A percentile compares a stretch with the other conserved stretches of the same genome.
phyloP scores from a whole-genome alignment of 169 alveolate genomes.

The Plasmodium ovale region DNA sequence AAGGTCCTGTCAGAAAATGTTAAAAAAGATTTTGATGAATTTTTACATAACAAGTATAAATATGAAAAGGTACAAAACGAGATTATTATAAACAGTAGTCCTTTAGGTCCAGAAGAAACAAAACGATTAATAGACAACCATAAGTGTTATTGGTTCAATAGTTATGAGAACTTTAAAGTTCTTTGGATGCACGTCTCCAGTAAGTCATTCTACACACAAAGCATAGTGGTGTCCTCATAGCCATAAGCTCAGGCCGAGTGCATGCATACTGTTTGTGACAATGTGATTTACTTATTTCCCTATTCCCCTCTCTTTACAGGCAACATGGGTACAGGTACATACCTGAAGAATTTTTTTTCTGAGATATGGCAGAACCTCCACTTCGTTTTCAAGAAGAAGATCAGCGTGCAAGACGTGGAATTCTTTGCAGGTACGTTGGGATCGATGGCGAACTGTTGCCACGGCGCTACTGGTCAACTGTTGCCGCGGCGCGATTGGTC shows the following conservation, averaged over 20 bases:
- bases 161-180: conserved; percentile 32
- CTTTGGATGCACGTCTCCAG: conserved; percentile 72
- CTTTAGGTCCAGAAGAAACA: conserved; percentile 16
- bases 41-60: conserved; percentile 8
- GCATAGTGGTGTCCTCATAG: no score
- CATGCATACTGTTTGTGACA: neutral
- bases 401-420: conserved; percentile 25
- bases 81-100: neutral
- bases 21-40: conserved; percentile 1
- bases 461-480: no score
- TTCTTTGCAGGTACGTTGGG: conserved; percentile 12
- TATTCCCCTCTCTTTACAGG: conserved; percentile 2
- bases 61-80: conserved; percentile 13
- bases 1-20: conserved; percentile 15
- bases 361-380: conserved; percentile 43
- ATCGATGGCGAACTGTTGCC: no score
- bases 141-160: conserved; percentile 54
- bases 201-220: conserved; percentile 15
- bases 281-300: no score
- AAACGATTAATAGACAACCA: conserved; percentile 6
- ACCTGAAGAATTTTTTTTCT: conserved; percentile 49
- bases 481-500: no score
- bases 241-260: no score
- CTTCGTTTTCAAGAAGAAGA: conserved; percentile 16
- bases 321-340: conserved; percentile 68